These are phyloP conservation scores for Ogataea haglerorum DNA, from an alignment of 805 yeast species.

Conservation along the genomic window DNA sequence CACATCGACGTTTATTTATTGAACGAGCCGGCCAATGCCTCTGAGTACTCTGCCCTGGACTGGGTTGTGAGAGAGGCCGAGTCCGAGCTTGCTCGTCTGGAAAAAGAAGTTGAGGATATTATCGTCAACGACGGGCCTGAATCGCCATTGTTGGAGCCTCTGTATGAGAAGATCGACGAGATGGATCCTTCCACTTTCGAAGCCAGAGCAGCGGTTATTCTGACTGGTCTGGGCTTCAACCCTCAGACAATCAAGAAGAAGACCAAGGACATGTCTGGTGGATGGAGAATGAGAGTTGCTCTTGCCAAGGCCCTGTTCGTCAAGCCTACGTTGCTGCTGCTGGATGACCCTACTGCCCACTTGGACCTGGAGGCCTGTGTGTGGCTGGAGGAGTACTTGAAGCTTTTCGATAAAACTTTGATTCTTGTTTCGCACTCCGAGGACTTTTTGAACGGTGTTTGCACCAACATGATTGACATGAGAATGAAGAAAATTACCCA, in stretches of 20 bases:
- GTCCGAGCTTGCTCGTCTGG: conserved; percentile 83
- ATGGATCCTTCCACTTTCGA: conserved; percentile 97
- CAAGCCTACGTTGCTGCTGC: conserved; percentile 88
- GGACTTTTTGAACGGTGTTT: conserved; percentile 99
- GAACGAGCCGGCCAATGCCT: conserved; percentile 97
- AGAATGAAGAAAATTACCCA: conserved; percentile 68
- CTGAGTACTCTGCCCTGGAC: conserved; percentile 88
- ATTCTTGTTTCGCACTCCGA: conserved; percentile 96
- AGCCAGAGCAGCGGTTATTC: conserved; percentile 90
- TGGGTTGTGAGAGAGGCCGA: conserved; percentile 98
- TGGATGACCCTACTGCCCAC: conserved; percentile 99
- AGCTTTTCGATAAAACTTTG: conserved; percentile 88
- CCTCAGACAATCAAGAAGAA: conserved; percentile 80
- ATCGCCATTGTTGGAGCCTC: conserved; percentile 74
- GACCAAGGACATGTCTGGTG: conserved; percentile 99
- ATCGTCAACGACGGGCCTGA: conserved; percentile 94
- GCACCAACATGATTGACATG: conserved; percentile 98
- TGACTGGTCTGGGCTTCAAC: conserved; percentile 97
- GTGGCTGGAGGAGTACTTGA: conserved; percentile 97
- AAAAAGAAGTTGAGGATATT: conserved; percentile 84
- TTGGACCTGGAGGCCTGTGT: conserved; percentile 99
- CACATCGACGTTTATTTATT: conserved; percentile 85
- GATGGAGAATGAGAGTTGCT: conserved; percentile 99
- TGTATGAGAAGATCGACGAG: conserved; percentile 92
- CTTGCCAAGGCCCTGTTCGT: conserved; percentile 96